Evolutionary conservation across 345 rosid genomes (phyloP).

Genomic region (Streptanthus diversifolius): DNA sequence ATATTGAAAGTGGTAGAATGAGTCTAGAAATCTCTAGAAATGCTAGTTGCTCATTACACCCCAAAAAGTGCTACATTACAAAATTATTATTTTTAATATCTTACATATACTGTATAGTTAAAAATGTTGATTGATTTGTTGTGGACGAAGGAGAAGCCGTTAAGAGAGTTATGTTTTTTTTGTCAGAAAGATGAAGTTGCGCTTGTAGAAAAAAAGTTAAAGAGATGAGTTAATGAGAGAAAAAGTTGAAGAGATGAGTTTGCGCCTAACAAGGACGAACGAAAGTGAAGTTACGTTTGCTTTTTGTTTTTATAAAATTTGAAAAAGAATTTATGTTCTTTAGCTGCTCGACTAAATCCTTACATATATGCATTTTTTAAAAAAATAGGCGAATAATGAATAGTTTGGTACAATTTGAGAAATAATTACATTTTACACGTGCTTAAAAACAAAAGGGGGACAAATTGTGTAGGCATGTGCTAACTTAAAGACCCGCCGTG

Average conservation of each 20-base stretch:
- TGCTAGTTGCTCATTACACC: neutral
- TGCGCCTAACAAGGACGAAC: constrained; percentile 26
- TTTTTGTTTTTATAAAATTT: neutral
- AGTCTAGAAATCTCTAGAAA: neutral
- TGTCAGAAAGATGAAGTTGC: neutral
- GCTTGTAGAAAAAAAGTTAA: neutral
- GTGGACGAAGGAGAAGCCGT: constrained; percentile 1
- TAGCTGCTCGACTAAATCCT: neutral
- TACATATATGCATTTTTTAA: neutral
- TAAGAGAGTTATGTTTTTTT: neutral
- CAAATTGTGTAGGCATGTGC: neutral
- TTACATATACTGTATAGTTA: neutral
- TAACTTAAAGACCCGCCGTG: constrained; percentile 22
- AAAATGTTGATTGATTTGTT: neutral
- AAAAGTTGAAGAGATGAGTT: neutral
- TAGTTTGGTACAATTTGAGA: constrained; percentile 19
- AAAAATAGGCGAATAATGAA: neutral
- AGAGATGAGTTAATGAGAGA: neutral
- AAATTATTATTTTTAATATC: neutral
- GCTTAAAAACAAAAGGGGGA: neutral
- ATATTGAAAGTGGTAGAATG: neutral
- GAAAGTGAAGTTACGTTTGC: neutral
- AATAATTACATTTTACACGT: constrained; percentile 24
- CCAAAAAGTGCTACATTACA: neutral
- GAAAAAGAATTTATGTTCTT: neutral